phyloP scores from a whole-genome alignment of 805 yeast genomes.

The Zygosaccharomyces rouxii region DNA sequence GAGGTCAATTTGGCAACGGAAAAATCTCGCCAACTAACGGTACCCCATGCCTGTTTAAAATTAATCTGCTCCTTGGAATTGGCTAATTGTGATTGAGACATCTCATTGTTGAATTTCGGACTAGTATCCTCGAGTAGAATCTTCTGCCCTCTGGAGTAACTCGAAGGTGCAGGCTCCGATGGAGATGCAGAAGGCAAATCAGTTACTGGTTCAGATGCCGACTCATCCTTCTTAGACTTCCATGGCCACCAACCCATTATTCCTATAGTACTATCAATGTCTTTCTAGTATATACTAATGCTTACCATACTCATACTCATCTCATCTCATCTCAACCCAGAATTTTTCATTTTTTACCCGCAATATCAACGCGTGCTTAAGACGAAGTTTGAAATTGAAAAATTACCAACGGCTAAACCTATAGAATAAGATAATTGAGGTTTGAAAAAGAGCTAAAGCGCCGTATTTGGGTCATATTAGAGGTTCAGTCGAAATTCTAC shows the following conservation, averaged over 20 bases:
- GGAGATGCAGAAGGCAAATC: not conserved
- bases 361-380: conserved; percentile 5
- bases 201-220: not conserved
- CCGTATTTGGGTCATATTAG: not conserved
- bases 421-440: not conserved
- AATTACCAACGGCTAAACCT: not conserved
- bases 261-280: not conserved
- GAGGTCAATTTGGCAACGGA: conserved; percentile 44
- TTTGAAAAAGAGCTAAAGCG: not conserved
- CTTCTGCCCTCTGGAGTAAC: conserved; percentile 35
- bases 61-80: conserved; percentile 29
- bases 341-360: conserved; percentile 4
- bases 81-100: conserved; percentile 22
- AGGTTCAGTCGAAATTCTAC: not conserved
- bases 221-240: conserved; percentile 1
- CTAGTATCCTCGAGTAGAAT: conserved; percentile 39
- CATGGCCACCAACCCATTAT: conserved; percentile 25
- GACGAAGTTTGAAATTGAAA: not conserved
- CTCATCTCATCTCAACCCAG: conserved; percentile 1
- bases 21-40: conserved; percentile 49
- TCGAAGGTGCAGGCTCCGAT: conserved; percentile 15
- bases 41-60: conserved; percentile 39
- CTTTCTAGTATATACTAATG: not conserved
- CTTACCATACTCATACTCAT: not conserved
- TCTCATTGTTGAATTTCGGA: conserved; percentile 37